Evolutionary conservation across 2,329 filamentous ascomycete genomes (phyloP).

Genomic region (Stemphylium beticola): DNA sequence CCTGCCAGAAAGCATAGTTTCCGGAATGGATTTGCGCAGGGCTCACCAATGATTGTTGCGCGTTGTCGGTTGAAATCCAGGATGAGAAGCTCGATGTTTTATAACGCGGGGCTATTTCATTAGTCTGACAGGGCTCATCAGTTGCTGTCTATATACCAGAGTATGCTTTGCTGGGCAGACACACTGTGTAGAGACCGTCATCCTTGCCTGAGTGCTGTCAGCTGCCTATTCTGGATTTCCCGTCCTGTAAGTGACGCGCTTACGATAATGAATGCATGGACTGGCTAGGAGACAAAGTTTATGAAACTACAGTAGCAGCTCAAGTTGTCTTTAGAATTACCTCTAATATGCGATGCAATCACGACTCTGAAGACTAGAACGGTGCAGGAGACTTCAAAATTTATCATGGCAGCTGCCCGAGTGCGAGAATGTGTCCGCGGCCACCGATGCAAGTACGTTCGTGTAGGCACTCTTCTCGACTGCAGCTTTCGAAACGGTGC

Average conservation of each 20-base stretch:
- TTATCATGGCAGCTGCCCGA: background rate
- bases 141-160: slow-evolving; percentile 1
- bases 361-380: background rate
- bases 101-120: background rate
- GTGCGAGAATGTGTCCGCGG: background rate
- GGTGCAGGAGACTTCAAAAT: background rate
- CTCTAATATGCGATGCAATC: background rate
- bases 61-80: background rate
- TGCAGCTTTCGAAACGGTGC: background rate
- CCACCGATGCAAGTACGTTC: background rate
- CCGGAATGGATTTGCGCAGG: background rate
- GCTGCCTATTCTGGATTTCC: background rate
- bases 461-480: background rate
- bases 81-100: background rate
- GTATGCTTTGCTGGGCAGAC: background rate
- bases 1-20: background rate
- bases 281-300: background rate
- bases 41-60: background rate
- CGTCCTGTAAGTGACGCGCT: background rate
- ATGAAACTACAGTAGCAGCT: background rate
- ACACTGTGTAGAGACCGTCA: background rate
- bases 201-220: background rate
- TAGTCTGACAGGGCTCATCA: background rate
- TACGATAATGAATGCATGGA: background rate
- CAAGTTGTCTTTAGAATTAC: background rate